These are phyloP conservation scores for Malassezia japonica DNA, from an alignment of 1,284 basidiomycete species.

Conservation along the genomic window DNA sequence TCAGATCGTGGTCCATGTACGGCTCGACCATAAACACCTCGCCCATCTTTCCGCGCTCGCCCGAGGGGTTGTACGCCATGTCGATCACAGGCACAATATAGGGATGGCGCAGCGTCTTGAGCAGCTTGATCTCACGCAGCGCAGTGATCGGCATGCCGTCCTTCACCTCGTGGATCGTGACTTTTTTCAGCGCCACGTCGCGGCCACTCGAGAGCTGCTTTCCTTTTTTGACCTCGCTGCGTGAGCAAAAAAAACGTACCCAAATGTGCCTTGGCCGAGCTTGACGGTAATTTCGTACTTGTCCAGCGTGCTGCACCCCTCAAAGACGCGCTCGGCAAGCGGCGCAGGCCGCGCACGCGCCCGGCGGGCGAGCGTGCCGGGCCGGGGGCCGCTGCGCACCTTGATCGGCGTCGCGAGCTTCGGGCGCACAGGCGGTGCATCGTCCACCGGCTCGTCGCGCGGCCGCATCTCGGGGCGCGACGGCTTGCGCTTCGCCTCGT, in stretches of 20 bases:
- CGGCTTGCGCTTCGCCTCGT: not conserved
- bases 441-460: not conserved
- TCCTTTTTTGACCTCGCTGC: slow-evolving; percentile 52
- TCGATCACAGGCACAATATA: slow-evolving; percentile 80
- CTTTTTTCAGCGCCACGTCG: slow-evolving; percentile 80
- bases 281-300: slow-evolving; percentile 41
- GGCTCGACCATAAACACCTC: slow-evolving; percentile 91
- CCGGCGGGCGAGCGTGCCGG: slow-evolving; percentile 14
- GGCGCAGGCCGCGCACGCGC: slow-evolving; percentile 20
- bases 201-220: slow-evolving; percentile 52
- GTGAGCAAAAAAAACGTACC: slow-evolving; percentile 44
- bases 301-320: slow-evolving; percentile 36
- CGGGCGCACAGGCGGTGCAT: not conserved
- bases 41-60: slow-evolving; percentile 52
- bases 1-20: slow-evolving; percentile 98
- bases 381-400: slow-evolving; percentile 13
- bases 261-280: slow-evolving; percentile 44
- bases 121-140: slow-evolving; percentile 91
- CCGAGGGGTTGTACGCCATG: slow-evolving; percentile 59
- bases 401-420: slow-evolving; percentile 1
- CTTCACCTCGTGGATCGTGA: slow-evolving; percentile 90
- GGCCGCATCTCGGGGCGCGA: not conserved
- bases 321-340: slow-evolving; percentile 31
- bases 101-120: slow-evolving; percentile 77
- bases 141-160: slow-evolving; percentile 94